Evolutionary conservation across 148 eudicot genomes (phyloP).

Genomic region (Heliamphora exappendiculata): DNA sequence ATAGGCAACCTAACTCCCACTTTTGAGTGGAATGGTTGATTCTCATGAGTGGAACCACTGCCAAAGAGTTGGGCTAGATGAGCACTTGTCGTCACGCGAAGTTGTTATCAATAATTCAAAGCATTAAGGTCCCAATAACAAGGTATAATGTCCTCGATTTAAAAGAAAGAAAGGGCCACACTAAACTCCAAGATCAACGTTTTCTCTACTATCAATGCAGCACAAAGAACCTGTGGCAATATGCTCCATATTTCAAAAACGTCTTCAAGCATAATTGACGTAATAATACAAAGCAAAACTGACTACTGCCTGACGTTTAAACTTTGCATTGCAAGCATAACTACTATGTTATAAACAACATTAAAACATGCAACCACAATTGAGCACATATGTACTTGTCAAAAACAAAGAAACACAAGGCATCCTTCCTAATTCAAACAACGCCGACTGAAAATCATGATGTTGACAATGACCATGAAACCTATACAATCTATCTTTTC

Average conservation of each 20-base stretch:
- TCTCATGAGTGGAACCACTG: too few relatives aligned
- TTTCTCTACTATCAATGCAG: background rate
- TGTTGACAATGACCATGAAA: background rate
- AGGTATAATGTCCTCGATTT: background rate
- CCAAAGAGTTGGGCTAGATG: background rate
- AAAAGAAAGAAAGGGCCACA: background rate
- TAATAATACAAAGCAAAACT: background rate
- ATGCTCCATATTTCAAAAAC: background rate
- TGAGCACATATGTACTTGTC: background rate
- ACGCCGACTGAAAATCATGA: background rate
- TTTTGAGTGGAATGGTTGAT: background rate
- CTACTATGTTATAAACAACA: background rate
- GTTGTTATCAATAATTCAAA: background rate
- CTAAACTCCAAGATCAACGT: background rate
- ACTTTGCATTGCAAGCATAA: background rate
- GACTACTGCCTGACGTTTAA: background rate
- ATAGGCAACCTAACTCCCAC: background rate
- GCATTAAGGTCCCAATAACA: background rate
- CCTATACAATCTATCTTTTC: background rate
- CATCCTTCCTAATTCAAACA: background rate
- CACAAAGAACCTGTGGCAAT: background rate
- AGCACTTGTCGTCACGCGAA: background rate
- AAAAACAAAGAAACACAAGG: background rate
- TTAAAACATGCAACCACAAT: background rate
- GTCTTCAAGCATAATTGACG: background rate